A percentile compares a stretch with the other conserved stretches of the same genome.
phyloP scores from a whole-genome alignment of 2,329 filamentous ascomycete genomes.

The Nigrospora oryzae region DNA sequence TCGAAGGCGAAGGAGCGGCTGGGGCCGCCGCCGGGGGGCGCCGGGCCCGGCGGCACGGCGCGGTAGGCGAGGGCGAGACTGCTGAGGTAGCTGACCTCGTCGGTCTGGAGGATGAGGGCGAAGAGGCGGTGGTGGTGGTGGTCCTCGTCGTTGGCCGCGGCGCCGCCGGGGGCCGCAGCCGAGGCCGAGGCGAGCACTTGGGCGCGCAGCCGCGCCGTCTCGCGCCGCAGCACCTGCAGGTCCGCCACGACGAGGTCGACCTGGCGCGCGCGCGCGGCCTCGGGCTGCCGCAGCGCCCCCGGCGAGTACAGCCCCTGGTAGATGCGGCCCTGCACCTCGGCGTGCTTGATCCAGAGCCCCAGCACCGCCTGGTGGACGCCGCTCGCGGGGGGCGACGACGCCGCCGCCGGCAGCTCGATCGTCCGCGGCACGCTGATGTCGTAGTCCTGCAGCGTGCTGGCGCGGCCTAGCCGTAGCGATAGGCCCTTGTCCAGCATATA shows the following conservation, averaged over 20 bases:
- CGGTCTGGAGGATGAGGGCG: conserved; percentile 25
- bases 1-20: conserved; percentile 27
- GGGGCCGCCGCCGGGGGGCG: conserved; percentile 9
- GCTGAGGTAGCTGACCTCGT: conserved; percentile 32
- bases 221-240: conserved; percentile 19
- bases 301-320: conserved; percentile 46
- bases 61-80: conserved; percentile 34
- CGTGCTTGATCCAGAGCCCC: conserved; percentile 38
- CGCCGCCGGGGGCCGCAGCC: not conserved
- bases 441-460: conserved; percentile 46
- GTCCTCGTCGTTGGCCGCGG: conserved; percentile 1
- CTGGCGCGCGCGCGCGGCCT: conserved; percentile 21
- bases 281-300: conserved; percentile 25
- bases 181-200: conserved; percentile 9
- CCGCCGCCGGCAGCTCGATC: too few species aligned
- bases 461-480: conserved; percentile 43
- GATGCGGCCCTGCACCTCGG: conserved; percentile 46
- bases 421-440: conserved; percentile 36
- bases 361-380: conserved; percentile 27
- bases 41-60: conserved; percentile 25
- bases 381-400: not conserved
- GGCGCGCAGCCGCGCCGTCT: conserved; percentile 14
- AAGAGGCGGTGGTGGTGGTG: conserved; percentile 21
- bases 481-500: conserved; percentile 49
- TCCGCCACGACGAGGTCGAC: conserved; percentile 21